These are phyloP conservation scores for Asterophora parasitica DNA, from an alignment of 768 basidiomycete species.

Conservation along the genomic window DNA sequence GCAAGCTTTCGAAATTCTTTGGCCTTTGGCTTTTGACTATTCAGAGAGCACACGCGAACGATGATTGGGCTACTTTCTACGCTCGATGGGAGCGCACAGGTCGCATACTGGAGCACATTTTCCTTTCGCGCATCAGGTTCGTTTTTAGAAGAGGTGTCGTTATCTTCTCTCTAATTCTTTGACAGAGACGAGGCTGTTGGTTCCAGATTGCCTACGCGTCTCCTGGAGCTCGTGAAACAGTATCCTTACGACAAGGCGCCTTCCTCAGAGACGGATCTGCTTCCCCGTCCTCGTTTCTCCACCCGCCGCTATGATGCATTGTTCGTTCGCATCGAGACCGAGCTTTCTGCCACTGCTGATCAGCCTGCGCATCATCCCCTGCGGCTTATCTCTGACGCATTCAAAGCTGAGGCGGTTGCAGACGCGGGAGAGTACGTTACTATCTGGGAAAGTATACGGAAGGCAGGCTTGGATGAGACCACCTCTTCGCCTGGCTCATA, in stretches of 20 bases:
- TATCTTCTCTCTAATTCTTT: slow-evolving; percentile 2
- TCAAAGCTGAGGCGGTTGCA: slow-evolving; percentile 35
- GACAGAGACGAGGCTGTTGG: slow-evolving; percentile 53
- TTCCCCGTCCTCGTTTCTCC: slow-evolving; percentile 63
- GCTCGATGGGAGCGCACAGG: slow-evolving; percentile 71
- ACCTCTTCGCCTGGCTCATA: slow-evolving; percentile 31
- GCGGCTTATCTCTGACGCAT: slow-evolving; percentile 58
- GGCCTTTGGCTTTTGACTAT: slow-evolving; percentile 68
- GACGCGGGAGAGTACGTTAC: slow-evolving; percentile 30
- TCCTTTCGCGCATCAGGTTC: slow-evolving; percentile 68
- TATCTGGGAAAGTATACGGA: slow-evolving; percentile 55
- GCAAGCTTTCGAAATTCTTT: slow-evolving; percentile 68
- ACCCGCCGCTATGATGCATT: slow-evolving; percentile 62
- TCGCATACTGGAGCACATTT: slow-evolving; percentile 70
- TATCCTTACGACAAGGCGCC: slow-evolving; percentile 54
- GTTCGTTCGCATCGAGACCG: slow-evolving; percentile 60
- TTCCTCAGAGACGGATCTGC: slow-evolving; percentile 36
- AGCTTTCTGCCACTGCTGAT: slow-evolving; percentile 34
- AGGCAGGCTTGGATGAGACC: slow-evolving; percentile 30
- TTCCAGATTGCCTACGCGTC: slow-evolving; percentile 60
- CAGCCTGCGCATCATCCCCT: slow-evolving; percentile 48
- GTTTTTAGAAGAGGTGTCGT: slow-evolving; percentile 4
- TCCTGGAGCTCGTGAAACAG: slow-evolving; percentile 61
- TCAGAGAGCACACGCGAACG: slow-evolving; percentile 40
- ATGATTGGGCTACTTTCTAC: slow-evolving; percentile 66